Base-by-base conservation (phyloP, 2,329 filamentous ascomycete genomes). In the Metarhizium humberi region DNA sequence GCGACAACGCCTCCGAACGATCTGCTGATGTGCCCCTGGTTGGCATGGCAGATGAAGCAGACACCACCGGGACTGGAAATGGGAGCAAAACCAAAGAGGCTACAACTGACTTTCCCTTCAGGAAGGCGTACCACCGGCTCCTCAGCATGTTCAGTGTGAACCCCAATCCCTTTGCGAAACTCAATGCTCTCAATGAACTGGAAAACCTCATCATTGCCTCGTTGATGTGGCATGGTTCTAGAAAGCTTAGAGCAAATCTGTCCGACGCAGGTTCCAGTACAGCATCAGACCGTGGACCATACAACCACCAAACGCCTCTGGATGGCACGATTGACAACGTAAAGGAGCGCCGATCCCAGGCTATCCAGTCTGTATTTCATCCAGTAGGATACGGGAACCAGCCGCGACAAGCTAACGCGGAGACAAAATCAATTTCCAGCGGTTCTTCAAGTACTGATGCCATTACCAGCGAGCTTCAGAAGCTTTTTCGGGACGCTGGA, bases 101-200 rank as follows among this genome's bases (percentile, higher is more conserved):
- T 5, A 63, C 61, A 6, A 59, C 71, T 2, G 84, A 88, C 43
- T 95, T 95, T 62, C 88, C 89, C 0, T 96, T 92, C 66, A 83
- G 83, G 52, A 82, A 84, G 61, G 88, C 91, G 0, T 96, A 95
- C 66, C 79, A 84, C 60, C 84, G 86, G 13, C 77, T 97, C 1
- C 76, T 97, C 36, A 85, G 84, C 59, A 91, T 90, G 73, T 95
- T 99, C 62, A 90, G 89, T 46, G 88, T 92, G 4, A 89, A 95
- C 61, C 88, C 90, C 0, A 95, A 94, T 65, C 94, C 94, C 0
- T 88, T 88, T 61, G 80, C 83, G 25, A 99, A 99, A 70, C 79
- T 99, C 13, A 86, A 87, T 60, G 87, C 89, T 0, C 75, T 97
- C 4, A 85, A 87, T 58, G 90, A 96, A 67, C 78, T 99, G 5